A percentile compares a stretch with the other conserved stretches of the same genome.
These are phyloP conservation scores for Syzygium grande DNA, from an alignment of 345 rosid species.

Conservation along the genomic window DNA sequence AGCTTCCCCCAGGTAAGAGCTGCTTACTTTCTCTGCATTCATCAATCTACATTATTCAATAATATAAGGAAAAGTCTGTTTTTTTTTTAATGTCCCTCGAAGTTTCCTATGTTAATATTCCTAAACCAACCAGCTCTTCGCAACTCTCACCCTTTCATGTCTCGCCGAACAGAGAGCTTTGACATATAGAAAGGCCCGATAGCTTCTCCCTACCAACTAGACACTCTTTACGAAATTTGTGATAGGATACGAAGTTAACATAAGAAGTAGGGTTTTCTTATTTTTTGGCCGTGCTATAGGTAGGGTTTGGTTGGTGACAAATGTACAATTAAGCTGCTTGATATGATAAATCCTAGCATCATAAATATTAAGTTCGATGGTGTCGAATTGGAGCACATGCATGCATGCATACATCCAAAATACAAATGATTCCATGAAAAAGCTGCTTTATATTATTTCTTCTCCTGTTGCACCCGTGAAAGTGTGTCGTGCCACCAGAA, in stretches of 20 bases:
- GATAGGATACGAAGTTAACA: neutral
- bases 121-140: neutral
- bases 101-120: neutral
- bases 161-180: neutral
- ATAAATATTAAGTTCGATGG: neutral
- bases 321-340: neutral
- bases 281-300: neutral
- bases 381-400: neutral
- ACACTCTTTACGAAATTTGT: neutral
- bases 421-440: neutral
- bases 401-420: neutral
- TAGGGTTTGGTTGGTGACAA: neutral
- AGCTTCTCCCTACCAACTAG: no score
- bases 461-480: neutral
- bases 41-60: neutral
- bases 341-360: neutral
- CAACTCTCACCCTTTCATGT: neutral
- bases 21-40: neutral
- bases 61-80: neutral
- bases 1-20: conserved; percentile 82
- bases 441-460: neutral
- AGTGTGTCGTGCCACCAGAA: neutral
- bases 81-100: neutral
- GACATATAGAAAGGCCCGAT: no score
- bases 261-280: neutral